These are phyloP conservation scores for Neurospora hispaniola DNA, from an alignment of 495 filamentous ascomycete species.

Conservation along the genomic window DNA sequence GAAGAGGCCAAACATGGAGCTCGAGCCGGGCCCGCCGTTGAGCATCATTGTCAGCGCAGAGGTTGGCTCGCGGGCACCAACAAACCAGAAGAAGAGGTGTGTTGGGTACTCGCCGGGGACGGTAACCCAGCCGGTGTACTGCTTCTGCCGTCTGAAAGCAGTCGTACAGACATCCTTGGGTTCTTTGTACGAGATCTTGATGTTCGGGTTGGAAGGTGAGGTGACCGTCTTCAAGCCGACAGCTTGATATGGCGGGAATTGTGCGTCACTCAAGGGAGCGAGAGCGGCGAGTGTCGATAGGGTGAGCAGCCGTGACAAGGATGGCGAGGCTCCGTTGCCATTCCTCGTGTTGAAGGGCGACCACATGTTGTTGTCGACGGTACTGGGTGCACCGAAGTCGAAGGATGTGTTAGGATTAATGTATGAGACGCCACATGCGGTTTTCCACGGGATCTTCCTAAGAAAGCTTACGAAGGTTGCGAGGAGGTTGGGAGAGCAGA, in stretches of 20 bases:
- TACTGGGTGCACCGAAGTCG: not conserved
- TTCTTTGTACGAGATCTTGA: slow-evolving; percentile 51
- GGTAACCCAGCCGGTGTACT: slow-evolving; percentile 41
- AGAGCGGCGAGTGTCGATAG: not conserved
- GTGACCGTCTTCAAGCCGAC: slow-evolving; percentile 38
- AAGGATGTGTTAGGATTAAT: not conserved
- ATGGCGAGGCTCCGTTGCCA: not conserved
- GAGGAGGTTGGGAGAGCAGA: not conserved
- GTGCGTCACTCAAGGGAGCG: not conserved
- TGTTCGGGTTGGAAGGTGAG: slow-evolving; percentile 46
- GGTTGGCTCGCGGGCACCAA: slow-evolving; percentile 50
- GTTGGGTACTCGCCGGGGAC: slow-evolving; percentile 45
- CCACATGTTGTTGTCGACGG: not conserved
- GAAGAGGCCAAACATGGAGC: slow-evolving; percentile 61
- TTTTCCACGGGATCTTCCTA: not conserved
- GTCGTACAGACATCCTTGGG: slow-evolving; percentile 43
- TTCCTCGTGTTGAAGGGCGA: not conserved
- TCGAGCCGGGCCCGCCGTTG: slow-evolving; percentile 55
- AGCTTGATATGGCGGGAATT: slow-evolving; percentile 4
- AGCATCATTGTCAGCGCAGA: slow-evolving; percentile 58
- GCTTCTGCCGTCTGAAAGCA: slow-evolving; percentile 45
- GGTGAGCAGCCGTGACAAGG: not conserved
- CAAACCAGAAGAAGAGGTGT: slow-evolving; percentile 71
- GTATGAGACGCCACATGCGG: not conserved
- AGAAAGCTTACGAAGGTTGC: not conserved